Percentiles rank a stretch among this genome's conserved stretches.
Evolutionary conservation across 2,329 filamentous ascomycete species (phyloP).

Genomic region (Apiospora aurea): DNA sequence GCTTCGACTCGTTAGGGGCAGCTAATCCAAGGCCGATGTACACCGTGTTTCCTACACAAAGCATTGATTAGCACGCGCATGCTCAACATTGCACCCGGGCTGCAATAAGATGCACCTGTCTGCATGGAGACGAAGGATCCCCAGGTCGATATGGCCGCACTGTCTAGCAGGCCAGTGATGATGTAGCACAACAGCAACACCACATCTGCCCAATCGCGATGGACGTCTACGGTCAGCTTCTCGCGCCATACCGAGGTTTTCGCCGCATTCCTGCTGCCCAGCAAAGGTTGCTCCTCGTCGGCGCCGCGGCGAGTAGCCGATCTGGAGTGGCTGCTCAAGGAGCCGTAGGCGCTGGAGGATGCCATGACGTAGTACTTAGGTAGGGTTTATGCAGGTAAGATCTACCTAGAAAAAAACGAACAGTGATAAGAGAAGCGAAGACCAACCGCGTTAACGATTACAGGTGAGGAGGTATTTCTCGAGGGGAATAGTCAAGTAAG

Average conservation of each 20-base stretch:
- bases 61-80: neutral
- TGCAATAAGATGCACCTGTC: constrained; percentile 60
- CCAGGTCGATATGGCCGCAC: constrained; percentile 78
- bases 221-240: constrained; percentile 55
- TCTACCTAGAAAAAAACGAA: neutral
- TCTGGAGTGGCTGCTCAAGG: constrained; percentile 30
- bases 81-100: neutral
- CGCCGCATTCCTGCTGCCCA: constrained; percentile 32
- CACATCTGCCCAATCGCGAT: constrained; percentile 69
- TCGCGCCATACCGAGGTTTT: constrained; percentile 38
- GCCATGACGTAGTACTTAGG: constrained; percentile 31
- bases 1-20: constrained; percentile 58
- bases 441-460: neutral
- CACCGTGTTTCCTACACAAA: constrained; percentile 70
- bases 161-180: constrained; percentile 80
- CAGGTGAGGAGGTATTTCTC: neutral
- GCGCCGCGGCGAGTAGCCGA: constrained; percentile 28
- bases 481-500: neutral
- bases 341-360: constrained; percentile 39
- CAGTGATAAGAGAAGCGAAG: neutral
- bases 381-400: neutral
- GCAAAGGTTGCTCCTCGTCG: constrained; percentile 45
- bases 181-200: constrained; percentile 76
- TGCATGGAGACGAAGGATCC: constrained; percentile 86
- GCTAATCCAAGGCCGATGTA: constrained; percentile 79